Evolutionary conservation across 352 stramenopile genomes (phyloP).

Genomic region (Phytopythium chamaehyphon): DNA sequence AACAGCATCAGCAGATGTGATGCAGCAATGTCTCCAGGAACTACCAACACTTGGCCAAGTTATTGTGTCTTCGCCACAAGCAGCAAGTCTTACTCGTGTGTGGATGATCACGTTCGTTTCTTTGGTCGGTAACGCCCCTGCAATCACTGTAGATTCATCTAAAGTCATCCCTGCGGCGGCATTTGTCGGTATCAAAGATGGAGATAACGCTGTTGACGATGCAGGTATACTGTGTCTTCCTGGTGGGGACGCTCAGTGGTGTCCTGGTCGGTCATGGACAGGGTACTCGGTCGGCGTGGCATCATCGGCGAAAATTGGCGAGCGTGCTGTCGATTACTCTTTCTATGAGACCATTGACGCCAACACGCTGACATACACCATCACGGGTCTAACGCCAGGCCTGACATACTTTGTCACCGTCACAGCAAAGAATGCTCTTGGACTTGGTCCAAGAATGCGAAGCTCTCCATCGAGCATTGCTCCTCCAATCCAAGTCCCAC

Average conservation of each 20-base stretch:
- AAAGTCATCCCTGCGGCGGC: slow-evolving; percentile 44
- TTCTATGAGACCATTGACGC: slow-evolving; percentile 71
- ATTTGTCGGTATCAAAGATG: slow-evolving; percentile 65
- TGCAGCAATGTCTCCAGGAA: slow-evolving; percentile 55
- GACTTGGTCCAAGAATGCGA: slow-evolving; percentile 35
- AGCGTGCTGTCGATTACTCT: slow-evolving; percentile 55
- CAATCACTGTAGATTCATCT: slow-evolving; percentile 46
- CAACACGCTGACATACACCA: slow-evolving; percentile 54
- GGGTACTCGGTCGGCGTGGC: slow-evolving; percentile 29
- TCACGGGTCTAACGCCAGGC: slow-evolving; percentile 65
- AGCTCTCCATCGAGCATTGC: slow-evolving; percentile 42
- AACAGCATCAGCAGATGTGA: slow-evolving; percentile 20
- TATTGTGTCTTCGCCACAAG: slow-evolving; percentile 27
- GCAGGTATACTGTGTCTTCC: slow-evolving; percentile 40
- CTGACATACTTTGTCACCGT: slow-evolving; percentile 85
- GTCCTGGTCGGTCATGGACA: slow-evolving; percentile 35
- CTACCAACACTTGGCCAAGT: slow-evolving; percentile 66
- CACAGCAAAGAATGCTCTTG: slow-evolving; percentile 84
- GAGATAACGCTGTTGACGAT: slow-evolving; percentile 66
- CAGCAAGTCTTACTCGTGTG: slow-evolving; percentile 10
- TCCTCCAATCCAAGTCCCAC: slow-evolving; percentile 75
- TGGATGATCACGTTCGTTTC: slow-evolving; percentile 85
- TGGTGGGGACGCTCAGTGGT: slow-evolving; percentile 29
- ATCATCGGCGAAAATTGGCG: slow-evolving; percentile 27
- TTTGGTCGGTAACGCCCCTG: slow-evolving; percentile 50